Evolutionary conservation across 2,329 filamentous ascomycete species (phyloP).

Genomic region (Fusarium brachygibbosum): DNA sequence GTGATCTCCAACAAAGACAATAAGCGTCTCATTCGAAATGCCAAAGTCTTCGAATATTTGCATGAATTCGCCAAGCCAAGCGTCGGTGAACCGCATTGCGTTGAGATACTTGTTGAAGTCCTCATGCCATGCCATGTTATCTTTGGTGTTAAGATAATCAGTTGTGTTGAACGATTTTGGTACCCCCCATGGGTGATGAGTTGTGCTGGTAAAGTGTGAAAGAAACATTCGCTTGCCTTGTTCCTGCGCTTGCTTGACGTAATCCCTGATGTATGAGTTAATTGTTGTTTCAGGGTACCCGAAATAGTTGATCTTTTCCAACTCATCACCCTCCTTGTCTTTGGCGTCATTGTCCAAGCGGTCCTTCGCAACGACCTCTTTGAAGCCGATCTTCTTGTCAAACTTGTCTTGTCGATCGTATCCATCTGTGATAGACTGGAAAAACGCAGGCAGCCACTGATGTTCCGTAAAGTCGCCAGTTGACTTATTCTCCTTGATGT

Average conservation of each 20-base stretch:
- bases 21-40: slow-evolving; percentile 53
- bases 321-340: slow-evolving; percentile 23
- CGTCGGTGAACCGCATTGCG: slow-evolving; percentile 51
- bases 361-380: slow-evolving; percentile 48
- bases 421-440: slow-evolving; percentile 53
- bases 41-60: slow-evolving; percentile 51
- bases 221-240: slow-evolving; percentile 53
- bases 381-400: slow-evolving; percentile 52
- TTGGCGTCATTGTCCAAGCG: slow-evolving; percentile 43
- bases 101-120: slow-evolving; percentile 54
- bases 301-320: slow-evolving; percentile 52
- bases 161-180: slow-evolving; percentile 37
- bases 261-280: slow-evolving; percentile 50
- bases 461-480: slow-evolving; percentile 43
- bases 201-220: slow-evolving; percentile 55
- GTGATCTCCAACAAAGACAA: slow-evolving; percentile 54
- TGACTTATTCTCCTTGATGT: slow-evolving; percentile 40
- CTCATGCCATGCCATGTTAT: slow-evolving; percentile 45
- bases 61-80: slow-evolving; percentile 51
- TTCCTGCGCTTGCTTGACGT: slow-evolving; percentile 47
- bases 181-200: slow-evolving; percentile 51
- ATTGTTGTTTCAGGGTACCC: slow-evolving; percentile 51
- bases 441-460: slow-evolving; percentile 52
- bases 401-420: slow-evolving; percentile 55
- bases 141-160: slow-evolving; percentile 38